phyloP scores from a whole-genome alignment of 2,329 filamentous ascomycete species.

The Zymoseptoria brevis region DNA sequence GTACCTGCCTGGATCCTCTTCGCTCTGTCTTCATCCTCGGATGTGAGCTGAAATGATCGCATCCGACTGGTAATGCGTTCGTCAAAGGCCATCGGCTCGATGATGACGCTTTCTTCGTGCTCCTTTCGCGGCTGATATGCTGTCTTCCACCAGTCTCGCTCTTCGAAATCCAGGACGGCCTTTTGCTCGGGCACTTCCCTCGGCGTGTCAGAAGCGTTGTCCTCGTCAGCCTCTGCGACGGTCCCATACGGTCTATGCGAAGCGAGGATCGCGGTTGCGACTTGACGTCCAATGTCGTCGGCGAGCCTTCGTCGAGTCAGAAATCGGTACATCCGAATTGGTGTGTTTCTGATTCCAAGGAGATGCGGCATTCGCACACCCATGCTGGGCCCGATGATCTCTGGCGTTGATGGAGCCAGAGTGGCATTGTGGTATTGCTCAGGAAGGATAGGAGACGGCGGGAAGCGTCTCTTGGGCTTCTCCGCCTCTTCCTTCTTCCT shows the following conservation, averaged over 20 bases:
- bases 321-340: constrained; percentile 78
- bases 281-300: constrained; percentile 78
- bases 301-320: constrained; percentile 77
- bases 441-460: constrained; percentile 65
- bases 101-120: constrained; percentile 58
- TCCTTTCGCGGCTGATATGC: constrained; percentile 48
- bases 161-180: constrained; percentile 59
- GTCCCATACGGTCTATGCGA: constrained; percentile 41
- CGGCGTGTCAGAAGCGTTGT: constrained; percentile 19
- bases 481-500: constrained; percentile 29
- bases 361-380: constrained; percentile 78
- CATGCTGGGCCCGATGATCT: constrained; percentile 63
- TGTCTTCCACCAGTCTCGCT: constrained; percentile 78
- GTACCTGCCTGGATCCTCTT: constrained; percentile 31
- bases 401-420: constrained; percentile 59
- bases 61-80: constrained; percentile 68
- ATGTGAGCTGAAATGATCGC: constrained; percentile 64
- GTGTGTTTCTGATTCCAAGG: constrained; percentile 85
- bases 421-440: constrained; percentile 60
- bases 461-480: constrained; percentile 50
- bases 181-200: constrained; percentile 53
- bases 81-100: constrained; percentile 64
- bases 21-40: constrained; percentile 63
- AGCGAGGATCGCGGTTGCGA: constrained; percentile 73
- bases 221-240: constrained; percentile 11